These are phyloP conservation scores for Helichrysum umbraculigerum DNA, from an alignment of 129 eudicot genomes.

Conservation along the genomic window DNA sequence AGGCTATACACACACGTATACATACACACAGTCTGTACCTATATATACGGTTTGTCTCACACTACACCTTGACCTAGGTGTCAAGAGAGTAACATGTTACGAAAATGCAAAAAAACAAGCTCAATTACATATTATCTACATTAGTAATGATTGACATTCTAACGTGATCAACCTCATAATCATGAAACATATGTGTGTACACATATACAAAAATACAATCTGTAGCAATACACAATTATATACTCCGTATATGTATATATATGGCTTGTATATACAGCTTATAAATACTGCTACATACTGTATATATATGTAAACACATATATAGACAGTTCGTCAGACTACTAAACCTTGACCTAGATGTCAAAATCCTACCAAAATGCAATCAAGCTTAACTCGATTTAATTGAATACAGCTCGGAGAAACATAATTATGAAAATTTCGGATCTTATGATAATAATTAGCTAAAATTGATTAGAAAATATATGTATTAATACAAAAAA, in stretches of 20 bases:
- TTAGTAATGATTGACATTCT: not conserved
- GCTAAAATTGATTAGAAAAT: constrained; percentile 1
- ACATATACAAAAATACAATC: not conserved
- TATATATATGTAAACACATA: too few species aligned
- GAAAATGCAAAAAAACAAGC: not conserved
- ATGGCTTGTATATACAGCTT: not conserved
- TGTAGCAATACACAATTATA: not conserved
- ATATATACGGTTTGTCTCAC: not conserved
- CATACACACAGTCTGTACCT: not conserved
- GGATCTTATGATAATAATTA: constrained; percentile 12
- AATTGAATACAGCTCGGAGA: constrained; percentile 7
- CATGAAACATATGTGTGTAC: not conserved
- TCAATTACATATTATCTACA: not conserved
- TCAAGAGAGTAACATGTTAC: not conserved
- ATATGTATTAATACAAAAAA: constrained; percentile 17
- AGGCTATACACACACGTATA: not conserved
- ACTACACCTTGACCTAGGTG: not conserved
- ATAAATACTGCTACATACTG: too few species aligned
- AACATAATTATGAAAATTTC: not conserved
- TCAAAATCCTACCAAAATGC: constrained; percentile 4
- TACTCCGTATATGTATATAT: too few species aligned
- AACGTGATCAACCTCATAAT: not conserved
- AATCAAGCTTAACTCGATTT: constrained; percentile 1
- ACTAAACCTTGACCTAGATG: not conserved
- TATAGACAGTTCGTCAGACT: not conserved